These are phyloP conservation scores for Naumovozyma baii DNA, from an alignment of 805 yeast genomes.

Conservation along the genomic window DNA sequence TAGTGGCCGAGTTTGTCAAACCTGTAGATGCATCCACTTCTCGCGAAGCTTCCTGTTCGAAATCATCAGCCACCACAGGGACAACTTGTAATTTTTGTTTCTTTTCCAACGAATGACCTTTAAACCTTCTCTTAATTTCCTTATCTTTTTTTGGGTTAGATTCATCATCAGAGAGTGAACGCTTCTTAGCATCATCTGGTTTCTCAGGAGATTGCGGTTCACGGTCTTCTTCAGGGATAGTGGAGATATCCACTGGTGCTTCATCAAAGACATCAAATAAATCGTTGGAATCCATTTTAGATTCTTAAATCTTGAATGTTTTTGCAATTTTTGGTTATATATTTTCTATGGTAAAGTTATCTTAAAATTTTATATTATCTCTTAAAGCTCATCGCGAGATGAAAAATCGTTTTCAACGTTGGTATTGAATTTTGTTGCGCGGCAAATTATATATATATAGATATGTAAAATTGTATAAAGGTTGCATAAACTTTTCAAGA, in stretches of 20 bases:
- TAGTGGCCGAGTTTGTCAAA: constrained; percentile 37
- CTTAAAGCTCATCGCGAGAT: background rate
- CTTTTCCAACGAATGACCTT: constrained; percentile 29
- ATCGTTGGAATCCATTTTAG: constrained; percentile 7
- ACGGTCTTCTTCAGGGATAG: constrained; percentile 2
- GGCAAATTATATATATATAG: no score
- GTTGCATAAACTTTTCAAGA: no score
- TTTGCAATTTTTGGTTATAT: no score
- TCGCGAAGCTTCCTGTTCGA: constrained; percentile 82
- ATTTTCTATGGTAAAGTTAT: background rate
- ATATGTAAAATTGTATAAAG: no score
- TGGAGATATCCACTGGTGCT: constrained; percentile 13
- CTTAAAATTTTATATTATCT: no score
- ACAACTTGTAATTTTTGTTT: constrained; percentile 40
- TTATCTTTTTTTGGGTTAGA: constrained; percentile 3
- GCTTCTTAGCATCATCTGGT: constrained; percentile 10
- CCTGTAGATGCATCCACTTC: constrained; percentile 82
- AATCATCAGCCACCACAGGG: constrained; percentile 76
- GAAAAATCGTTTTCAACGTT: background rate
- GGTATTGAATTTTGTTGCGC: no score
- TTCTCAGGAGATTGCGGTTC: constrained; percentile 1
- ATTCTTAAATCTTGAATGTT: background rate
- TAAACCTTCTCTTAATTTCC: constrained; percentile 14
- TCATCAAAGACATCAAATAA: constrained; percentile 30
- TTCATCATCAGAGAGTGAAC: constrained; percentile 12